phyloP scores from a whole-genome alignment of 2,329 filamentous ascomycete genomes.

The Mycosphaerella sp. region DNA sequence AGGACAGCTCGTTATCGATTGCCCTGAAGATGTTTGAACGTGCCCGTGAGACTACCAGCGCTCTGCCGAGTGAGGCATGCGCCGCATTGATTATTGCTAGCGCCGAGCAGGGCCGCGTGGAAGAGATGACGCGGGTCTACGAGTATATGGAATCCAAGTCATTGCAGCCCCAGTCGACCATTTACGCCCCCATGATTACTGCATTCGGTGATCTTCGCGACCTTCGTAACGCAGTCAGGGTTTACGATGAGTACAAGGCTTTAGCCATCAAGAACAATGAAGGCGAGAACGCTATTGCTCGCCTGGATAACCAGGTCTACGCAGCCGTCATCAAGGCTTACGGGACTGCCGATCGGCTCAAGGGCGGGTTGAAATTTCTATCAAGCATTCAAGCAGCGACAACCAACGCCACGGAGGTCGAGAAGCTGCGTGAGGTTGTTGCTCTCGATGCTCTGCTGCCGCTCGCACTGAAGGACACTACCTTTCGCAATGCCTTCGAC shows the following conservation, averaged over 20 bases:
- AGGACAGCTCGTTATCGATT: conserved; percentile 80
- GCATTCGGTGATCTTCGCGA: conserved; percentile 79
- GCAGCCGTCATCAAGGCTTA: conserved; percentile 89
- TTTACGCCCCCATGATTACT: conserved; percentile 92
- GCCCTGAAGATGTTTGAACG: conserved; percentile 80
- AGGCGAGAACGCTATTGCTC: conserved; percentile 60
- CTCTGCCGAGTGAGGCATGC: conserved; percentile 77
- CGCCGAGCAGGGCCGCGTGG: conserved; percentile 69
- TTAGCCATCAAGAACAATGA: conserved; percentile 79
- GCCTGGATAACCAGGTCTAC: conserved; percentile 79
- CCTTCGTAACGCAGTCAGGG: conserved; percentile 79
- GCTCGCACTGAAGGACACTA: conserved; percentile 63
- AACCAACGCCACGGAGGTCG: conserved; percentile 36
- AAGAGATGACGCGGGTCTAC: conserved; percentile 86
- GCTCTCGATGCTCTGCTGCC: conserved; percentile 71
- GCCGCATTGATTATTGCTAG: conserved; percentile 80
- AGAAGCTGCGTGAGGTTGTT: conserved; percentile 60
- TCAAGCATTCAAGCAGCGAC: conserved; percentile 63
- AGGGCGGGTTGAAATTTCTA: conserved; percentile 79
- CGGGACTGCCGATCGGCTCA: conserved; percentile 68
- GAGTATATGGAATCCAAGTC: conserved; percentile 81
- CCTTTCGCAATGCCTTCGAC: conserved; percentile 65
- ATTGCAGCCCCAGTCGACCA: conserved; percentile 67
- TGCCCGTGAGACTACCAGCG: conserved; percentile 55
- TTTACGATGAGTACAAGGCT: conserved; percentile 89